Percentiles rank a stretch among this genome's conserved stretches.
Evolutionary conservation across 2,329 filamentous ascomycete genomes (phyloP).

Genomic region (Colletotrichum spaethianum): DNA sequence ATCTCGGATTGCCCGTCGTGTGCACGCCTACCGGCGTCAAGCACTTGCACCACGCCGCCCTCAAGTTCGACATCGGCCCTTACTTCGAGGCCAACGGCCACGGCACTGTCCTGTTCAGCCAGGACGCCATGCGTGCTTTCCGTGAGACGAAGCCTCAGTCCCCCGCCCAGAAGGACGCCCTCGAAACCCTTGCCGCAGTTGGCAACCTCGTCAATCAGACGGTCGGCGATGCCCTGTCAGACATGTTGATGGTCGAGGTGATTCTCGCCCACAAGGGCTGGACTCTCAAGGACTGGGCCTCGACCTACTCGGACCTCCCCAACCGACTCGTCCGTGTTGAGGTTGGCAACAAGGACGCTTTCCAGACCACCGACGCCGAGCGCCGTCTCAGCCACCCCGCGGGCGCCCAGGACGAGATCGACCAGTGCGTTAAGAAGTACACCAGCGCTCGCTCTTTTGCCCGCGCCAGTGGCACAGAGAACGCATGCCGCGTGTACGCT

Average conservation of each 20-base stretch:
- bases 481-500: conserved; percentile 95
- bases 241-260: conserved; percentile 95
- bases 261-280: conserved; percentile 96
- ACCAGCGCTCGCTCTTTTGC: conserved; percentile 92
- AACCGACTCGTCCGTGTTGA: conserved; percentile 96
- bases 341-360: conserved; percentile 88
- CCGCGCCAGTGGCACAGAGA: conserved; percentile 93
- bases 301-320: conserved; percentile 93
- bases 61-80: conserved; percentile 94
- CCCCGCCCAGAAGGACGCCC: conserved; percentile 89
- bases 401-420: conserved; percentile 88
- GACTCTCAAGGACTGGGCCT: conserved; percentile 91
- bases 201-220: conserved; percentile 98
- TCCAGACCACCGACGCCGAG: conserved; percentile 94
- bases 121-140: conserved; percentile 85
- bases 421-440: conserved; percentile 90
- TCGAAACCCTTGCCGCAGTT: conserved; percentile 86
- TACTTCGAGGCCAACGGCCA: conserved; percentile 99
- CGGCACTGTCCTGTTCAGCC: conserved; percentile 95
- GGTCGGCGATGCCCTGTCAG: conserved; percentile 94
- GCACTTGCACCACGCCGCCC: conserved; percentile 96
- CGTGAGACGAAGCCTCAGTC: conserved; percentile 86
- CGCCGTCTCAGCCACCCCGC: conserved; percentile 84
- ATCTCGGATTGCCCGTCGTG: conserved; percentile 88
- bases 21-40: conserved; percentile 98